A percentile compares a stretch with the other conserved stretches of the same genome.
Conservation (phyloP, 345 rosid species). For the Salix udensis region DNA sequence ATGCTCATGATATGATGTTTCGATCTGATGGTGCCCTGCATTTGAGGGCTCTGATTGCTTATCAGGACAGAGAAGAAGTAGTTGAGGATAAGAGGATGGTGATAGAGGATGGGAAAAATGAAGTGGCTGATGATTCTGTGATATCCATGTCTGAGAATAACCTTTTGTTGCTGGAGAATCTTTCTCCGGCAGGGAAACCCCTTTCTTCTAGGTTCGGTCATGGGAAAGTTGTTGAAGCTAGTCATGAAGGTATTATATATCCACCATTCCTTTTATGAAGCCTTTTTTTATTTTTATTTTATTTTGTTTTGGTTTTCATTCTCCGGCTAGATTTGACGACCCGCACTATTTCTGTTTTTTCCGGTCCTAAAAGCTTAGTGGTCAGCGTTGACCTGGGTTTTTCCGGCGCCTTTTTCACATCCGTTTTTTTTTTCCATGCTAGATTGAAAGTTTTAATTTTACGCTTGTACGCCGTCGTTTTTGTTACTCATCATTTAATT, state of each 20-base stretch:
- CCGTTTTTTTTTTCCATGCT: not conserved
- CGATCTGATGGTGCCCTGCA: not conserved
- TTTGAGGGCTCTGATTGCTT: not conserved
- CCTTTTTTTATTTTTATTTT: not conserved
- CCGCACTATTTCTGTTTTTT: not conserved
- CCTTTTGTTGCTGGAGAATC: no score
- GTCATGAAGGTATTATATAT: slow-evolving; percentile 48
- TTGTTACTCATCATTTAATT: not conserved
- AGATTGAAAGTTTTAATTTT: not conserved
- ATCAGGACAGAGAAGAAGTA: not conserved
- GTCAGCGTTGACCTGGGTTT: not conserved
- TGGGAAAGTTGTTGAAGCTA: slow-evolving; percentile 40
- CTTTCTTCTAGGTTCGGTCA: slow-evolving; percentile 43
- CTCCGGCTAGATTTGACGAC: not conserved
- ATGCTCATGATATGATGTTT: not conserved
- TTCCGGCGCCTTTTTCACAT: slow-evolving; percentile 3
- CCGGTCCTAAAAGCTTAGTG: not conserved
- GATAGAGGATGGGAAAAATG: slow-evolving; percentile 13
- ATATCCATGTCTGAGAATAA: slow-evolving; percentile 34
- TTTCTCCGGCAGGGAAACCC: no score
- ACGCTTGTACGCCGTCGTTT: slow-evolving; percentile 15
- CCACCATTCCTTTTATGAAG: not conserved
- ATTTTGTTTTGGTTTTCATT: not conserved
- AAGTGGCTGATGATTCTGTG: slow-evolving; percentile 23
- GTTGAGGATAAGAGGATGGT: slow-evolving; percentile 19